Conservation (phyloP, 306 rosid species). For the Elaeagnus macrophylla region DNA sequence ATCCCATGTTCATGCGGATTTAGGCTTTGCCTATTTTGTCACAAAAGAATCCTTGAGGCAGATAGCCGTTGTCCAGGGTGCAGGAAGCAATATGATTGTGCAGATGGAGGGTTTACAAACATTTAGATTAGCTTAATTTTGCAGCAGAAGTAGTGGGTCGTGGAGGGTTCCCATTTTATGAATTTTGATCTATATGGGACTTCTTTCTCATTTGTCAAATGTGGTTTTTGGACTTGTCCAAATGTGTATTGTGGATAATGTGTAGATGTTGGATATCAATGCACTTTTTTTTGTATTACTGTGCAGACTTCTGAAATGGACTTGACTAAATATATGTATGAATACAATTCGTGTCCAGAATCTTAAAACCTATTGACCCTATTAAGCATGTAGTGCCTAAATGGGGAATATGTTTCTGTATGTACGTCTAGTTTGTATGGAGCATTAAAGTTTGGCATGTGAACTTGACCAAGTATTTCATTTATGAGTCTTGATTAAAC, state of each 20-base stretch:
- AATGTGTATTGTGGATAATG: background rate
- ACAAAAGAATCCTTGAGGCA: constrained; percentile 48
- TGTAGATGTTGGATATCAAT: too few relatives aligned
- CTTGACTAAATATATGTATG: too few relatives aligned
- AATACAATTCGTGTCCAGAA: too few relatives aligned
- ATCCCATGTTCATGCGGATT: constrained; percentile 56
- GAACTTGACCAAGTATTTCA: too few relatives aligned
- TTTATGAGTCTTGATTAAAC: too few relatives aligned
- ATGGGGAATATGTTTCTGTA: too few relatives aligned
- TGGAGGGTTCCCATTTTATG: constrained; percentile 19
- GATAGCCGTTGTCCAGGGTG: constrained; percentile 52
- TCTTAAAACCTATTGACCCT: too few relatives aligned
- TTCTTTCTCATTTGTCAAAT: background rate
- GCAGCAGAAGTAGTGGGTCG: constrained; percentile 26
- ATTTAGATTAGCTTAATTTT: constrained; percentile 30
- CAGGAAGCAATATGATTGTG: constrained; percentile 43
- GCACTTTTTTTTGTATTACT: too few relatives aligned
- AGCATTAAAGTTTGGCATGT: too few relatives aligned
- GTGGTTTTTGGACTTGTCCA: background rate
- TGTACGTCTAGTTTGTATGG: too few relatives aligned
- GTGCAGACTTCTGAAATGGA: too few relatives aligned
- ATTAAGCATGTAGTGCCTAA: too few relatives aligned
- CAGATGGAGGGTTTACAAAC: constrained; percentile 27
- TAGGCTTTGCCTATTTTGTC: constrained; percentile 51
- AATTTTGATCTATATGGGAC: constrained; percentile 19